phyloP scores from a whole-genome alignment of 2,329 filamentous ascomycete species.

The Monosporascus sp. region DNA sequence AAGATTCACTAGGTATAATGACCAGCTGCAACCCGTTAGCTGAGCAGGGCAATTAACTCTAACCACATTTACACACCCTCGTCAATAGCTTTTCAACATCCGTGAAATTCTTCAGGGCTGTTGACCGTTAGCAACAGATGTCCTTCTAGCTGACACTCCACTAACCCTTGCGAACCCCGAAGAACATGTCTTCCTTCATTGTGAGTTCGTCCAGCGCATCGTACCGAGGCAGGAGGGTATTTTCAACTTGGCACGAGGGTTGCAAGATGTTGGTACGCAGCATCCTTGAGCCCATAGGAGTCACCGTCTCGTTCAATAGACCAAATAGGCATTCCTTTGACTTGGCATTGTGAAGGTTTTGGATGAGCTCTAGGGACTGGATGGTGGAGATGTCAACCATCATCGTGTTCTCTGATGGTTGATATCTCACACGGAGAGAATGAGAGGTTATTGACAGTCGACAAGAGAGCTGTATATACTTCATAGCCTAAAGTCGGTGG shows the following conservation, averaged over 20 bases:
- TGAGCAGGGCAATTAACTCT: neutral
- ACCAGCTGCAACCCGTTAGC: slow-evolving; percentile 55
- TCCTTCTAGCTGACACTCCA: neutral
- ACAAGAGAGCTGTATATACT: slow-evolving; percentile 71
- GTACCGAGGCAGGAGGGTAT: slow-evolving; percentile 67
- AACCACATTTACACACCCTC: slow-evolving; percentile 43
- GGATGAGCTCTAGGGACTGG: slow-evolving; percentile 80
- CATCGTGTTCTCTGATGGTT: slow-evolving; percentile 88
- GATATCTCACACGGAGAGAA: slow-evolving; percentile 80
- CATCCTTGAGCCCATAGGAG: slow-evolving; percentile 82
- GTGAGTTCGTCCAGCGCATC: slow-evolving; percentile 81
- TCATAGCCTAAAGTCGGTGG: slow-evolving; percentile 57
- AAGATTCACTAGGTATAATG: slow-evolving; percentile 62
- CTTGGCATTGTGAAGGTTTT: slow-evolving; percentile 73
- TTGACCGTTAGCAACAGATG: slow-evolving; percentile 11
- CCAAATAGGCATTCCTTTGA: slow-evolving; percentile 83
- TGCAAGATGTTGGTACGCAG: slow-evolving; percentile 84
- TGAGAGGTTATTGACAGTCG: slow-evolving; percentile 67
- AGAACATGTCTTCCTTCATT: slow-evolving; percentile 80
- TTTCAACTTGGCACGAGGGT: slow-evolving; percentile 65
- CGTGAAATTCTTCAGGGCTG: slow-evolving; percentile 67
- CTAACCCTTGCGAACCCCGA: slow-evolving; percentile 64
- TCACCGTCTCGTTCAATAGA: slow-evolving; percentile 76
- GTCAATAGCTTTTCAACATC: slow-evolving; percentile 80
- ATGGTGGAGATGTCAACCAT: slow-evolving; percentile 91